Conservation (phyloP, 352 stramenopile genomes). For the Phytopythium sindhum region DNA sequence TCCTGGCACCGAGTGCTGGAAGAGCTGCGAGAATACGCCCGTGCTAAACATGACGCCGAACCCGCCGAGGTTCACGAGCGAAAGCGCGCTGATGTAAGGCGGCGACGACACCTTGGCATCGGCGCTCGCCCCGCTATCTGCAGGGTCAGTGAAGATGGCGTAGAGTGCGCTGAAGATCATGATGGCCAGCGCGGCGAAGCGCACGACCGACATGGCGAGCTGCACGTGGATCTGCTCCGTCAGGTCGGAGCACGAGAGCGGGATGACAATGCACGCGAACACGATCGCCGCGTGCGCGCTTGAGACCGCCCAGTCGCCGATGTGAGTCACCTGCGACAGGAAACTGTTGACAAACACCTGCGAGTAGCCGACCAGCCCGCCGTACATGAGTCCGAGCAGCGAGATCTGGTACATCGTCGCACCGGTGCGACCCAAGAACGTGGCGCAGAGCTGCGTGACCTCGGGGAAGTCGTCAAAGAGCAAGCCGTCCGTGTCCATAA, state of each 20-base stretch:
- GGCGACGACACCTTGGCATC: conserved; percentile 6
- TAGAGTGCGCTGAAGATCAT: conserved; percentile 84
- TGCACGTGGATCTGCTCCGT: conserved; percentile 89
- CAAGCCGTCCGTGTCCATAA: background rate
- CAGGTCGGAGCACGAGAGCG: conserved; percentile 84
- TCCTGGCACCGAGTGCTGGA: conserved; percentile 89
- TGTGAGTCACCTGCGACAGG: conserved; percentile 59
- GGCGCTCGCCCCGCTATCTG: conserved; percentile 38
- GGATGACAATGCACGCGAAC: conserved; percentile 85
- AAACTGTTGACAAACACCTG: conserved; percentile 91
- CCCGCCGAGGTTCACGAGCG: conserved; percentile 60
- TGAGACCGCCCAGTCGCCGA: conserved; percentile 46
- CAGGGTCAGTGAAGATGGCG: conserved; percentile 66
- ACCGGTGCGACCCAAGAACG: conserved; percentile 58
- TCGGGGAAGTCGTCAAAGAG: conserved; percentile 68
- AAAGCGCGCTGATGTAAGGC: conserved; percentile 60
- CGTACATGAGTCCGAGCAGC: conserved; percentile 88
- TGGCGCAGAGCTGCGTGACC: conserved; percentile 75
- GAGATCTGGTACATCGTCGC: conserved; percentile 82
- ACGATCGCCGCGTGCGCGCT: conserved; percentile 57
- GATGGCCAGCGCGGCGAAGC: conserved; percentile 85
- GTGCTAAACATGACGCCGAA: conserved; percentile 91
- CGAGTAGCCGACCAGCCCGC: conserved; percentile 85
- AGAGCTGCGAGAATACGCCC: conserved; percentile 88
- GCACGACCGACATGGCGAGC: conserved; percentile 81